A percentile compares a stretch with the other conserved stretches of the same genome.
phyloP scores from a whole-genome alignment of 2,329 filamentous ascomycete species.

The Scedosporium boydii region DNA sequence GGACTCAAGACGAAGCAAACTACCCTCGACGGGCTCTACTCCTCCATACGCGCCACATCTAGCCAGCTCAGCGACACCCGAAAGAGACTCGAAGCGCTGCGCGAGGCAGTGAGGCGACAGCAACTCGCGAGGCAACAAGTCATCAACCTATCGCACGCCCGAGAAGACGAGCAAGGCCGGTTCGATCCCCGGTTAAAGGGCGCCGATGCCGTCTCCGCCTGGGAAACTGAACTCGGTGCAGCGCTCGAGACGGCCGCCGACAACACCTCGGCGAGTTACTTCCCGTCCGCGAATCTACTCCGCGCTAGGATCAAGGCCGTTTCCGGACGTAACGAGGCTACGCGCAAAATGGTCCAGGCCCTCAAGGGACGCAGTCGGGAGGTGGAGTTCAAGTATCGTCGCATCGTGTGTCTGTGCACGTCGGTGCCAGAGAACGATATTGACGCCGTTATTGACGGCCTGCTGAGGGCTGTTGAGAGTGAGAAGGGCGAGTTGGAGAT shows the following conservation, averaged over 20 bases:
- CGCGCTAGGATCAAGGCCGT: constrained; percentile 63
- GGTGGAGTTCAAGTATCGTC: constrained; percentile 77
- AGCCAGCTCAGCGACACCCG: constrained; percentile 69
- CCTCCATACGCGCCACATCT: constrained; percentile 71
- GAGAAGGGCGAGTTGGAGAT: constrained; percentile 71
- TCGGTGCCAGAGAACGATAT: constrained; percentile 69
- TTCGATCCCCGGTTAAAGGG: constrained; percentile 28
- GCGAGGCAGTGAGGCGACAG: constrained; percentile 54
- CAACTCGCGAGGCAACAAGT: constrained; percentile 62
- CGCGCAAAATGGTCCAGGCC: constrained; percentile 57
- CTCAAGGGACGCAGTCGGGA: constrained; percentile 75
- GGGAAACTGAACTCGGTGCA: constrained; percentile 44
- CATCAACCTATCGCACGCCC: constrained; percentile 65
- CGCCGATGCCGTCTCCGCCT: constrained; percentile 36
- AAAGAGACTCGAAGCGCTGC: constrained; percentile 61
- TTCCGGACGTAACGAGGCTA: constrained; percentile 54
- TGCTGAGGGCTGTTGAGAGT: constrained; percentile 84
- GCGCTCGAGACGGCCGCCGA: constrained; percentile 32
- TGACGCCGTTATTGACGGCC: constrained; percentile 66
- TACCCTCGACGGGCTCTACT: constrained; percentile 72
- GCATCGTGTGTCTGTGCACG: constrained; percentile 80
- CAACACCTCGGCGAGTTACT: constrained; percentile 24
- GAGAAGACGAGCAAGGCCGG: constrained; percentile 56
- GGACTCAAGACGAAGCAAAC: constrained; percentile 79
- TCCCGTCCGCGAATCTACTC: constrained; percentile 54